These are phyloP conservation scores for Chaetomium olivaceum DNA, from an alignment of 2,329 filamentous ascomycete genomes.

Conservation along the genomic window DNA sequence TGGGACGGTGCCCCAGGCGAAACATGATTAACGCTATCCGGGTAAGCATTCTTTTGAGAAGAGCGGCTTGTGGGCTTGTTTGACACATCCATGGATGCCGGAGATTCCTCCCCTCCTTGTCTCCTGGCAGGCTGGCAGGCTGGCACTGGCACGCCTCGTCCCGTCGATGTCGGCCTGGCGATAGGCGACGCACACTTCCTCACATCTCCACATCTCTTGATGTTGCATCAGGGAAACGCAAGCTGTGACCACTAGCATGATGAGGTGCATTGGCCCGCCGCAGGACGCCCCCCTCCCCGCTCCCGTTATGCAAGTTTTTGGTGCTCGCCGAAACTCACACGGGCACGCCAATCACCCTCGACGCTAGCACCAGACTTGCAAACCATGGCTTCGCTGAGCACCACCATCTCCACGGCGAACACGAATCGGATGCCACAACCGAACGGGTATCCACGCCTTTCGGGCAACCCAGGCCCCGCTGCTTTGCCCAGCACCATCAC, in stretches of 20 bases:
- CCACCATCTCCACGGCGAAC: slow-evolving; percentile 4
- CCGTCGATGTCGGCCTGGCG: not conserved
- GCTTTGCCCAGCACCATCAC: not conserved
- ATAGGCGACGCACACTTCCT: not conserved
- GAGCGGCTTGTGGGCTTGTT: not conserved
- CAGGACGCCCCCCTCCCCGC: not conserved
- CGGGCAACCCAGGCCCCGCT: slow-evolving; percentile 2
- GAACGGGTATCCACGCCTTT: slow-evolving; percentile 10
- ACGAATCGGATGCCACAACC: slow-evolving; percentile 18
- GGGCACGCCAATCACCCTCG: slow-evolving; percentile 7
- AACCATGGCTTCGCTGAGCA: not conserved
- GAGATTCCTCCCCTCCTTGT: not conserved
- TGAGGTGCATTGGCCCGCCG: slow-evolving; percentile 7
- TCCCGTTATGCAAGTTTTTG: slow-evolving; percentile 16
- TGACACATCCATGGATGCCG: not conserved
- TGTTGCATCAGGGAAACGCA: slow-evolving; percentile 1
- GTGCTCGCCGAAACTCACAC: not conserved
- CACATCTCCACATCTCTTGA: not conserved
- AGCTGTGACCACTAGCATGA: slow-evolving; percentile 1
- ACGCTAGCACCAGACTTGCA: slow-evolving; percentile 10
- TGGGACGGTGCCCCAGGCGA: not conserved
- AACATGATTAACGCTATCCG: not conserved
- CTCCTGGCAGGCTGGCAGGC: not conserved
- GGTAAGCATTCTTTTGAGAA: not conserved
- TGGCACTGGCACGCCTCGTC: not conserved